These are phyloP conservation scores for Fusarium foetens DNA, from an alignment of 2,329 filamentous ascomycete genomes.

Conservation along the genomic window DNA sequence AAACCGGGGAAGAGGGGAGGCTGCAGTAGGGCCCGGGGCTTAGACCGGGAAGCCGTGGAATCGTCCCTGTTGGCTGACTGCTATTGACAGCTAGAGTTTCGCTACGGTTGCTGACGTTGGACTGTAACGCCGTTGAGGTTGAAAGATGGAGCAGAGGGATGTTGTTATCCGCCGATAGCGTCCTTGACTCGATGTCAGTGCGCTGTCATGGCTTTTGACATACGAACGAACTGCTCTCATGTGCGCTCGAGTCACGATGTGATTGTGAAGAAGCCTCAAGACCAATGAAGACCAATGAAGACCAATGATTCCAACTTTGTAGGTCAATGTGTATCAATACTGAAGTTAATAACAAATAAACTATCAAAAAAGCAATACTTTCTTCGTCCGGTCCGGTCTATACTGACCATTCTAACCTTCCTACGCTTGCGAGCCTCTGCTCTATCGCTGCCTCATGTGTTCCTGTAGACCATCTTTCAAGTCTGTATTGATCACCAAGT, in stretches of 20 bases:
- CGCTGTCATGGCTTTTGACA: not conserved
- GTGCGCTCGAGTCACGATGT: not conserved
- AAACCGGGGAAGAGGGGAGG: constrained; percentile 28
- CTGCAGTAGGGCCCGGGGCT: constrained; percentile 35
- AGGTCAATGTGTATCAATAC: constrained; percentile 4
- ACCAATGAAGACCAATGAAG: too few relatives aligned
- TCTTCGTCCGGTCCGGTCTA: not conserved
- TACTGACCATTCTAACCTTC: constrained; percentile 4
- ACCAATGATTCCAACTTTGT: not conserved
- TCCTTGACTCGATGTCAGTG: not conserved
- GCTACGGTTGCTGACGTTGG: constrained; percentile 32
- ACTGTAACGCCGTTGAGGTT: constrained; percentile 12
- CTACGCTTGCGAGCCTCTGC: not conserved
- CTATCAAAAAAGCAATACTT: not conserved
- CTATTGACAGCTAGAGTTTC: constrained; percentile 9
- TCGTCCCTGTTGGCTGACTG: constrained; percentile 29
- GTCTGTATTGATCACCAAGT: constrained; percentile 63
- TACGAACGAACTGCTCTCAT: not conserved
- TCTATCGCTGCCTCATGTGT: constrained; percentile 13
- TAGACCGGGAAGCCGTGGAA: constrained; percentile 32
- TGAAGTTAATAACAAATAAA: not conserved
- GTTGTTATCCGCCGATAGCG: not conserved
- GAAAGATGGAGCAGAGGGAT: not conserved
- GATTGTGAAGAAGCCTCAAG: not conserved
- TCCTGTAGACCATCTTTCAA: constrained; percentile 49